Percentiles rank a stretch among this genome's conserved stretches.
Conservation (phyloP, 306 rosid species). For the Nissolia schottii region DNA sequence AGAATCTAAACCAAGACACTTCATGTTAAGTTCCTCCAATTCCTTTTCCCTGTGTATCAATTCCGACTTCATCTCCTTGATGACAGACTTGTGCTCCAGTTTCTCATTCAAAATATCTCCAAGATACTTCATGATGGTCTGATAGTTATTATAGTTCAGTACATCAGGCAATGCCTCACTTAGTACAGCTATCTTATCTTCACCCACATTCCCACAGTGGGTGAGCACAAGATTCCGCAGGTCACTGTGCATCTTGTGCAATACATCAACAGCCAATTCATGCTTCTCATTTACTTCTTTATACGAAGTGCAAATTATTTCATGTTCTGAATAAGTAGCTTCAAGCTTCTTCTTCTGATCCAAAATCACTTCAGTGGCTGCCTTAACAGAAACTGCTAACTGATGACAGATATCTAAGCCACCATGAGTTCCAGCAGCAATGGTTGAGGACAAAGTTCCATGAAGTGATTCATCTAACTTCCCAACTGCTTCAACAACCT, state of each 20-base stretch:
- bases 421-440: slow-evolving; percentile 20
- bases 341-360: slow-evolving; percentile 61
- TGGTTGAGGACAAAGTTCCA: slow-evolving; percentile 22
- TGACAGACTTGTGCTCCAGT: slow-evolving; percentile 56
- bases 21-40: slow-evolving; percentile 53
- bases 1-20: slow-evolving; percentile 53
- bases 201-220: slow-evolving; percentile 43
- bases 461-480: slow-evolving; percentile 61
- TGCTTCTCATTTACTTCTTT: slow-evolving; percentile 59
- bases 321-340: slow-evolving; percentile 44
- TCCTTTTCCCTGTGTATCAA: slow-evolving; percentile 53
- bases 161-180: slow-evolving; percentile 49
- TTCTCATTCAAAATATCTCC: slow-evolving; percentile 44
- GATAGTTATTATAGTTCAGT: slow-evolving; percentile 53
- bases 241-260: slow-evolving; percentile 49
- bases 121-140: slow-evolving; percentile 47
- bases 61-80: slow-evolving; percentile 52
- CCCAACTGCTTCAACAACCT: slow-evolving; percentile 46
- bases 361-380: slow-evolving; percentile 56
- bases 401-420: slow-evolving; percentile 24
- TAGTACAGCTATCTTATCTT: slow-evolving; percentile 36
- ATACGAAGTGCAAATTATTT: slow-evolving; percentile 36
- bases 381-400: slow-evolving; percentile 53
- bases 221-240: slow-evolving; percentile 43
- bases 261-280: slow-evolving; percentile 46